Conservation (phyloP, 805 yeast species). For the Candida ponderosae region DNA sequence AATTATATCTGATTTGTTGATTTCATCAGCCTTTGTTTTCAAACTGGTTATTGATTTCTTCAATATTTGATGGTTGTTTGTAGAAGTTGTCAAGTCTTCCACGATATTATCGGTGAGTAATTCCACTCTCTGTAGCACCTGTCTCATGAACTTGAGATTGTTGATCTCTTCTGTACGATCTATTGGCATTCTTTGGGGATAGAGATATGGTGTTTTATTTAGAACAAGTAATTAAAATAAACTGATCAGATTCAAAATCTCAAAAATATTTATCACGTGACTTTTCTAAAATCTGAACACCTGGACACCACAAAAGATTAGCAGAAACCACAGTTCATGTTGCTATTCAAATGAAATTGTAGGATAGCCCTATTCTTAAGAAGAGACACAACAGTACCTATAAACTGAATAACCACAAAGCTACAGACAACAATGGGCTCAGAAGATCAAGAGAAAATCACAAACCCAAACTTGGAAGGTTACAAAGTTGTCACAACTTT, state of each 20-base stretch:
- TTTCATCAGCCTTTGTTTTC: not conserved
- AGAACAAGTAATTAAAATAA: too few species aligned
- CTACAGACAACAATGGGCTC: too few species aligned
- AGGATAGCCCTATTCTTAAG: not conserved
- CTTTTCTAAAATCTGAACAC: too few species aligned
- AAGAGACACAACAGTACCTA: not conserved
- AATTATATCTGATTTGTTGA: too few species aligned
- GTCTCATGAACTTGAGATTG: conserved; percentile 7
- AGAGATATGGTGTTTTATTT: too few species aligned
- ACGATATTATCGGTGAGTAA: conserved; percentile 3
- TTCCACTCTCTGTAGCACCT: conserved; percentile 4
- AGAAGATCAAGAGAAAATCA: not conserved
- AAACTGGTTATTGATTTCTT: not conserved
- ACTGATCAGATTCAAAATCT: too few species aligned
- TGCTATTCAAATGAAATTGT: not conserved
- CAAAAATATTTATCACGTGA: too few species aligned
- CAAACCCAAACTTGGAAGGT: conserved; percentile 18
- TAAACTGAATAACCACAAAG: not conserved
- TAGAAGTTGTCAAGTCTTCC: conserved; percentile 3
- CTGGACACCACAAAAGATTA: not conserved
- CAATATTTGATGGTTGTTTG: conserved; percentile 1
- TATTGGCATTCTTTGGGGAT: too few species aligned
- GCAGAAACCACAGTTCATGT: not conserved
- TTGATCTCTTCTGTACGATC: conserved; percentile 2
- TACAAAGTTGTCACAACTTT: conserved; percentile 12